Conservation (phyloP, 2,329 filamentous ascomycete genomes). For the Sporothrix euskadiensis region DNA sequence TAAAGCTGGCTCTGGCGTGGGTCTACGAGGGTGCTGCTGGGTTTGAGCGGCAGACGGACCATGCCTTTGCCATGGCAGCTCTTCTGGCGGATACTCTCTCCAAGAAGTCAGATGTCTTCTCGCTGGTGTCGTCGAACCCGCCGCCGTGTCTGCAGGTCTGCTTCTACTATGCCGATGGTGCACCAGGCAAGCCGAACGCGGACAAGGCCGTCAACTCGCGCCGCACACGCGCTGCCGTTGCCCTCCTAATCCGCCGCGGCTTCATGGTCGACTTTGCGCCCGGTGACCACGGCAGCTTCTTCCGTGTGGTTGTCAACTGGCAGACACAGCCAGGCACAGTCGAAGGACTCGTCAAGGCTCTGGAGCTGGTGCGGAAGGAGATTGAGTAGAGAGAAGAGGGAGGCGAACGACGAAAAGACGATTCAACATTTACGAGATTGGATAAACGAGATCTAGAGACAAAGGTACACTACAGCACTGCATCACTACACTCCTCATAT, state of each 20-base stretch:
- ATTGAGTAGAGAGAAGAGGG: not conserved
- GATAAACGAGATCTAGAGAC: slow-evolving; percentile 5
- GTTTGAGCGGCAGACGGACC: slow-evolving; percentile 68
- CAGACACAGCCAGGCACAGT: slow-evolving; percentile 56
- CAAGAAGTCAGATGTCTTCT: slow-evolving; percentile 57
- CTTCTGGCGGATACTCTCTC: slow-evolving; percentile 65
- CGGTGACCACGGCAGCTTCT: slow-evolving; percentile 56
- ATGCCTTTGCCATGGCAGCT: slow-evolving; percentile 69
- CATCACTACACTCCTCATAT: not conserved
- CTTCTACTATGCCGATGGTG: slow-evolving; percentile 72
- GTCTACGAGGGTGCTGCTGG: slow-evolving; percentile 80
- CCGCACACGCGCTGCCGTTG: slow-evolving; percentile 52
- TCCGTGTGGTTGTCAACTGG: slow-evolving; percentile 61
- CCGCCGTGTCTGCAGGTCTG: slow-evolving; percentile 91
- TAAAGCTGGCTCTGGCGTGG: slow-evolving; percentile 89
- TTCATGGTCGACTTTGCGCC: slow-evolving; percentile 66
- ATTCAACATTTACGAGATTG: not conserved
- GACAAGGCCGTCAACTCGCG: slow-evolving; percentile 50
- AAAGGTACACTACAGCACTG: not conserved
- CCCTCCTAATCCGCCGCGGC: slow-evolving; percentile 50
- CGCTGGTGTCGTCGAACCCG: slow-evolving; percentile 71
- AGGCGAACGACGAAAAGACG: not conserved
- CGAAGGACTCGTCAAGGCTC: slow-evolving; percentile 54
- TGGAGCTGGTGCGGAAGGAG: slow-evolving; percentile 50
- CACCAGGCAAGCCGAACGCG: slow-evolving; percentile 51